These are phyloP conservation scores for Harringtonia aguacate DNA, from an alignment of 2,329 filamentous ascomycete genomes.

Conservation along the genomic window DNA sequence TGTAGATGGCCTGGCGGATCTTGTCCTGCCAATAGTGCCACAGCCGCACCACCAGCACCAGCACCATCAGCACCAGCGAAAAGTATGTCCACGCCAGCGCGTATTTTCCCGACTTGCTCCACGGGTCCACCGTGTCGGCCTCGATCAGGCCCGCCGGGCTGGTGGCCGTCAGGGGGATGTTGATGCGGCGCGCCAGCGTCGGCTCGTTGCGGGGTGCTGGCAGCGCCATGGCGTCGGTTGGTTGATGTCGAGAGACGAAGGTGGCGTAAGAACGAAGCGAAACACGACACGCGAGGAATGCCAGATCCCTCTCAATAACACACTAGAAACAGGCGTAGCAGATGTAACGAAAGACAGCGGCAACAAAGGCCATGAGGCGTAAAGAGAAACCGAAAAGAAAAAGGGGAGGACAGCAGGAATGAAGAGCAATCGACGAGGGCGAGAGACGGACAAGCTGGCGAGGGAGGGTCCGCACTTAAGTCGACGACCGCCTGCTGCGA, in stretches of 20 bases:
- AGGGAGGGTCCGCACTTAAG: too few species aligned
- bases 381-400: not conserved
- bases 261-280: not conserved
- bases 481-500: too few species aligned
- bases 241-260: too few species aligned
- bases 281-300: conserved; percentile 3
- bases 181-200: conserved; percentile 41
- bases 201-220: conserved; percentile 1
- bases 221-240: too few species aligned
- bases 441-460: not conserved
- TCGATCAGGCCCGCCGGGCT: conserved; percentile 52
- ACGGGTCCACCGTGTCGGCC: conserved; percentile 63
- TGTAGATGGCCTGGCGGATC: conserved; percentile 79
- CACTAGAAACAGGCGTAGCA: not conserved
- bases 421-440: too few species aligned
- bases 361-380: conserved; percentile 2
- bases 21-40: conserved; percentile 93
- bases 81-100: conserved; percentile 84
- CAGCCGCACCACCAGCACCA: conserved; percentile 58
- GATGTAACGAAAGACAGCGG: conserved; percentile 5
- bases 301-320: conserved; percentile 6
- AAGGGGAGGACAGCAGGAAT: not conserved
- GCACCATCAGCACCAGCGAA: conserved; percentile 57
- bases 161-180: conserved; percentile 47
- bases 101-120: conserved; percentile 74